phyloP scores from a whole-genome alignment of 2,329 filamentous ascomycete species.

The Colletotrichum chrysophilum region DNA sequence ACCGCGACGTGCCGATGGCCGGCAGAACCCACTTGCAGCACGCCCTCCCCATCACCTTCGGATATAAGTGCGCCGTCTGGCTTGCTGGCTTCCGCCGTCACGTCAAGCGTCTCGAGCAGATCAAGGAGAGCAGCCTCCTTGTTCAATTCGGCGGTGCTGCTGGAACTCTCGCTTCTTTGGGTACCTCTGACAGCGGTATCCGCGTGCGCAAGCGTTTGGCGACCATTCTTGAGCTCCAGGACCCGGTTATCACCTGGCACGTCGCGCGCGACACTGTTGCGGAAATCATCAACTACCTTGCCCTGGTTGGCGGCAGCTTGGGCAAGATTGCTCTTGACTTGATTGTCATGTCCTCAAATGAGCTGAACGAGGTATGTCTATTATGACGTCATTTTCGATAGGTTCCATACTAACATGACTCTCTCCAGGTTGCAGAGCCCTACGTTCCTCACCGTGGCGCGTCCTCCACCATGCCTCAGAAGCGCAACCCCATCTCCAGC shows the following conservation, averaged over 20 bases:
- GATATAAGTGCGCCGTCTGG: conserved; percentile 63
- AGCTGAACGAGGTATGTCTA: conserved; percentile 37
- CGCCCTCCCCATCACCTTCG: conserved; percentile 61
- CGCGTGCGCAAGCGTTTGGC: conserved; percentile 55
- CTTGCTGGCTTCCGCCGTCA: conserved; percentile 55
- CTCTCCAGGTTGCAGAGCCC: conserved; percentile 55
- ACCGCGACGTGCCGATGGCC: conserved; percentile 61
- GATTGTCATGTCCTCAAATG: conserved; percentile 63
- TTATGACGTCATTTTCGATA: not conserved
- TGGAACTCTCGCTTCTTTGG: conserved; percentile 59
- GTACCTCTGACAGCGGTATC: conserved; percentile 49
- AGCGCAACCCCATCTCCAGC: conserved; percentile 63
- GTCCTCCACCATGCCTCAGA: conserved; percentile 63
- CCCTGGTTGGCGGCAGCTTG: conserved; percentile 55
- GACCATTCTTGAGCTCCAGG: conserved; percentile 46
- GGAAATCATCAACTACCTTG: conserved; percentile 58
- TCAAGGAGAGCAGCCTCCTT: conserved; percentile 50
- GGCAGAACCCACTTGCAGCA: conserved; percentile 64
- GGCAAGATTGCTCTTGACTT: conserved; percentile 62
- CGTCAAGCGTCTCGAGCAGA: conserved; percentile 48
- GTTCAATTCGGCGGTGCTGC: conserved; percentile 64
- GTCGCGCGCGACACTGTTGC: conserved; percentile 59
- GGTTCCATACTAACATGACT: not conserved
- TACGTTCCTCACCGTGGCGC: conserved; percentile 60
- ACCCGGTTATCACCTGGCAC: conserved; percentile 63